Percentiles rank a stretch among this genome's conserved stretches.
phyloP scores from a whole-genome alignment of 2,329 filamentous ascomycete species.

The Dactylellina parvicollis region DNA sequence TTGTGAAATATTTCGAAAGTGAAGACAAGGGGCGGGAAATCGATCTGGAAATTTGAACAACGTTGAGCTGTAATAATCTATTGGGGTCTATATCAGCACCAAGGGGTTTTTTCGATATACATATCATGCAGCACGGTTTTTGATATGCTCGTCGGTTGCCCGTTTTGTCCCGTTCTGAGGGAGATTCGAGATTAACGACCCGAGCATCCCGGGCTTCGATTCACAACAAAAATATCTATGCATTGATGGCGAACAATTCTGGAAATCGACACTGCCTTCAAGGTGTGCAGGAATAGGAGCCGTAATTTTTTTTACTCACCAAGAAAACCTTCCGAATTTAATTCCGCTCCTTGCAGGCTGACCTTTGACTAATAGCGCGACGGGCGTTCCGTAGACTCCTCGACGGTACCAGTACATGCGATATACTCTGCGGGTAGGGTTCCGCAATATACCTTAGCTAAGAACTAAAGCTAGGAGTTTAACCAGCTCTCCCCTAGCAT shows the following conservation, averaged over 20 bases:
- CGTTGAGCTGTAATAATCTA: background rate
- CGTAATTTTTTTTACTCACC: background rate
- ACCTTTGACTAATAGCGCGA: background rate
- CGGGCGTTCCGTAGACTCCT: conserved; percentile 4
- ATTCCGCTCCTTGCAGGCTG: conserved; percentile 27
- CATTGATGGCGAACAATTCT: too few relatives aligned
- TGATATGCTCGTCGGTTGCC: too few relatives aligned
- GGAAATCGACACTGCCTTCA: too few relatives aligned
- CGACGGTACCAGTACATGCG: conserved; percentile 39
- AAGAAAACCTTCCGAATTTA: conserved; percentile 15
- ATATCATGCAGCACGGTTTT: too few relatives aligned
- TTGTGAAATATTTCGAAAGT: too few relatives aligned
- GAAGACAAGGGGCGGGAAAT: background rate
- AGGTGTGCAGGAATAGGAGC: too few relatives aligned
- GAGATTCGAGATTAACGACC: too few relatives aligned
- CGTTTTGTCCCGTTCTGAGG: too few relatives aligned
- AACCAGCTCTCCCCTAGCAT: too few relatives aligned
- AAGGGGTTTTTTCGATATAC: too few relatives aligned
- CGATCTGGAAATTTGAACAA: background rate
- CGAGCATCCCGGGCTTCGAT: too few relatives aligned
- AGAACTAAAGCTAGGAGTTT: background rate
- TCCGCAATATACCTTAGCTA: conserved; percentile 44
- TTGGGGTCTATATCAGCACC: background rate
- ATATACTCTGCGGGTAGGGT: conserved; percentile 40
- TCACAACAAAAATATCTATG: too few relatives aligned